Conservation (phyloP, 177 flowering plant genomes). For the Vitis hybrid region DNA sequence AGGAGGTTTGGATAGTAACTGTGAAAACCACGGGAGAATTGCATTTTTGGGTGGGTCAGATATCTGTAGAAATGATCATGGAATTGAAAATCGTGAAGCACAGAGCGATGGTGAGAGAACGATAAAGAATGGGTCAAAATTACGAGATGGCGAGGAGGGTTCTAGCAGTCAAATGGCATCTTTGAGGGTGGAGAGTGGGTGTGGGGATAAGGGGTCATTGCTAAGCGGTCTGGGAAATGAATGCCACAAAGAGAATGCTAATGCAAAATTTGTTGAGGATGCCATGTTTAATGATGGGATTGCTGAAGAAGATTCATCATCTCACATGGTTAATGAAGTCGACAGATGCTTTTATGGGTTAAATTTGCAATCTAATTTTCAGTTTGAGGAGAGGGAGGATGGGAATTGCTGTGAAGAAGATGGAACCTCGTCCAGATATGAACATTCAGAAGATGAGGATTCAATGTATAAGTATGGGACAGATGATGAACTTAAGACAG, state of each 20-base stretch:
- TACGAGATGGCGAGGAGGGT: conserved; percentile 8
- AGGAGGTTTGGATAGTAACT: conserved; percentile 19
- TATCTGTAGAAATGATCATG: conserved; percentile 11
- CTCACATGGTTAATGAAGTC: conserved; percentile 2
- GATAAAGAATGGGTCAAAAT: background rate
- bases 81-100: conserved; percentile 11
- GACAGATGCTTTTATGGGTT: conserved; percentile 1
- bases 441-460: conserved; percentile 65
- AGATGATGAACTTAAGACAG: conserved; percentile 44
- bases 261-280: conserved; percentile 5
- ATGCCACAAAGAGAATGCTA: background rate
- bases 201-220: background rate
- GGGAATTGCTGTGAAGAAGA: conserved; percentile 26
- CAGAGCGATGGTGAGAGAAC: conserved; percentile 4
- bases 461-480: conserved; percentile 56
- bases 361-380: too few relatives aligned
- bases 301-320: conserved; percentile 10
- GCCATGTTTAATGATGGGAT: background rate
- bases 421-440: conserved; percentile 38
- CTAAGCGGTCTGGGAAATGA: background rate
- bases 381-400: too few relatives aligned
- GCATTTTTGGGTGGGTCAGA: conserved; percentile 14
- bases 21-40: conserved; percentile 4
- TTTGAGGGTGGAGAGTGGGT: background rate
- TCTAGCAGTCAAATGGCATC: background rate